Evolutionary conservation across 768 basidiomycete species (phyloP).

Genomic region (Lentinula sp.): DNA sequence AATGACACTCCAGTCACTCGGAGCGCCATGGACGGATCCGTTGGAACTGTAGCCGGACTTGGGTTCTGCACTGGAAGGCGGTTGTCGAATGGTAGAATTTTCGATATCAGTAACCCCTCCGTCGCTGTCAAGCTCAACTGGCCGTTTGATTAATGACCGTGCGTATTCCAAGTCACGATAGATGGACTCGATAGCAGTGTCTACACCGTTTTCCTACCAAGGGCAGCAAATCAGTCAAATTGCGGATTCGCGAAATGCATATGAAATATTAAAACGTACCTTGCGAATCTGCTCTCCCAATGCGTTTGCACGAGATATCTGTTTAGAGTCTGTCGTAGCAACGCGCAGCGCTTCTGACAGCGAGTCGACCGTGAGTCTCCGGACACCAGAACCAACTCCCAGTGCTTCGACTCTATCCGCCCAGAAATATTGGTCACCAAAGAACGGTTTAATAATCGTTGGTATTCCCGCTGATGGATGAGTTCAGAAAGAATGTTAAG

Average conservation of each 20-base stretch:
- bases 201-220: slow-evolving; percentile 86
- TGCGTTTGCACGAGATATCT: slow-evolving; percentile 78
- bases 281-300: slow-evolving; percentile 85
- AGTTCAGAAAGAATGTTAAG: not conserved
- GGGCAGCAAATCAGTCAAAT: no score
- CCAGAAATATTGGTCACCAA: slow-evolving; percentile 98
- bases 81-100: slow-evolving; percentile 30
- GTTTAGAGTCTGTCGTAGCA: slow-evolving; percentile 86
- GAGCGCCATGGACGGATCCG: slow-evolving; percentile 44
- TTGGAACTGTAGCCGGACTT: slow-evolving; percentile 50
- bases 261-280: slow-evolving; percentile 30
- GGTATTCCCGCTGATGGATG: slow-evolving; percentile 71
- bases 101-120: slow-evolving; percentile 25
- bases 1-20: slow-evolving; percentile 85
- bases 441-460: slow-evolving; percentile 95
- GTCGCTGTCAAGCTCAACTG: slow-evolving; percentile 19
- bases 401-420: slow-evolving; percentile 96
- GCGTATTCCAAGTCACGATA: slow-evolving; percentile 97
- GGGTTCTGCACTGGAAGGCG: slow-evolving; percentile 23
- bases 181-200: slow-evolving; percentile 88
- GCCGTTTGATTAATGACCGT: slow-evolving; percentile 72
- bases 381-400: slow-evolving; percentile 83
- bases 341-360: slow-evolving; percentile 71
- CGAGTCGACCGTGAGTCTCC: slow-evolving; percentile 77
- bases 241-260: no score